Conservation (phyloP, 441 rosid species). For the Populus tomentosa region DNA sequence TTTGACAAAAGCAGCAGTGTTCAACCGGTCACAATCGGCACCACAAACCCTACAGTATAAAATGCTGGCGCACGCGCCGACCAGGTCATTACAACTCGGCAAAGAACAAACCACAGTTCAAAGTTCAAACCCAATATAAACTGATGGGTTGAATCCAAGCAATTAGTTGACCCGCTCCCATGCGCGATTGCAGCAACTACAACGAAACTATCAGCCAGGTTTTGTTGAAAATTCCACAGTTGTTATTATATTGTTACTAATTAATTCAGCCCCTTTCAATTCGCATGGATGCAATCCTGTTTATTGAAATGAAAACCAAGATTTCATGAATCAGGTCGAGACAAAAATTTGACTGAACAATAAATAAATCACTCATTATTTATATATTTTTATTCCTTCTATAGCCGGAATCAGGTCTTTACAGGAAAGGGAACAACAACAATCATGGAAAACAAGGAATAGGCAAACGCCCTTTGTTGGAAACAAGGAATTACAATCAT, state of each 20-base stretch:
- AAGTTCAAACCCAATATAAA: background rate
- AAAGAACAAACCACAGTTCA: too few relatives aligned
- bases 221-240: background rate
- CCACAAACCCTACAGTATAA: background rate
- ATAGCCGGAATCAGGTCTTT: slow-evolving; percentile 10
- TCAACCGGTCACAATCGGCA: background rate
- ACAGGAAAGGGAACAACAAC: background rate
- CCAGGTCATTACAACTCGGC: background rate
- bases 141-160: background rate
- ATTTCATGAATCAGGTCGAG: background rate
- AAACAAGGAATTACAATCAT: slow-evolving; percentile 2
- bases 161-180: background rate
- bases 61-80: background rate
- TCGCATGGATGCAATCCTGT: background rate
- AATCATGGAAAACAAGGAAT: slow-evolving; percentile 6
- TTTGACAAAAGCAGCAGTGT: background rate
- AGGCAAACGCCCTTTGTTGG: background rate
- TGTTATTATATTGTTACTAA: too few relatives aligned
- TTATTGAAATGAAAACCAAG: background rate
- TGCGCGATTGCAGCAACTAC: background rate
- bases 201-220: background rate
- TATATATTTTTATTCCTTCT: slow-evolving; percentile 18
- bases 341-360: background rate
- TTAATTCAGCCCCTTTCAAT: background rate
- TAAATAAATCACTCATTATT: background rate